Percentiles rank a stretch among this genome's conserved stretches.
Conservation (phyloP, 805 yeast genomes). For the Teunomyces pallodes region DNA sequence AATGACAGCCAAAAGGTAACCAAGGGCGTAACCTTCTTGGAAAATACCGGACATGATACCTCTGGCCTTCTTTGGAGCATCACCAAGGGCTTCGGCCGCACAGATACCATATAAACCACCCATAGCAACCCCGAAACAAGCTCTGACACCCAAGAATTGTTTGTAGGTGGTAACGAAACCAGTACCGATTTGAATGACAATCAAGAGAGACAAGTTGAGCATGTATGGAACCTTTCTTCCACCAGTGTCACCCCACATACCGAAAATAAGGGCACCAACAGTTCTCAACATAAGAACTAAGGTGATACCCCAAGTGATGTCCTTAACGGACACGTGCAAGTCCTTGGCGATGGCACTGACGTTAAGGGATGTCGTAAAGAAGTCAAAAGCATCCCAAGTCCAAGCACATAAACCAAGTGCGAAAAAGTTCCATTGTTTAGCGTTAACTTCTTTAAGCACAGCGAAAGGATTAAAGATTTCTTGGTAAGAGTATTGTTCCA, state of each 20-base stretch:
- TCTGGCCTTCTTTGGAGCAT: slow-evolving; percentile 55
- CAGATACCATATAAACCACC: slow-evolving; percentile 70
- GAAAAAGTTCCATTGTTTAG: slow-evolving; percentile 58
- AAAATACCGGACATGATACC: slow-evolving; percentile 65
- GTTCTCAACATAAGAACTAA: slow-evolving; percentile 67
- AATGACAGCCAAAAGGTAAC: slow-evolving; percentile 62
- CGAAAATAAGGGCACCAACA: slow-evolving; percentile 63
- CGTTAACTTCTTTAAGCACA: slow-evolving; percentile 46
- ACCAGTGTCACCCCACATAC: slow-evolving; percentile 55
- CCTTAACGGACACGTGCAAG: slow-evolving; percentile 45
- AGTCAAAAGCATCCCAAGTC: slow-evolving; percentile 69
- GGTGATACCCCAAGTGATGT: slow-evolving; percentile 69
- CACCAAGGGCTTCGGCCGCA: slow-evolving; percentile 65
- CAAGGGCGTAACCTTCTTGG: slow-evolving; percentile 80
- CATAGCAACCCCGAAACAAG: slow-evolving; percentile 65
- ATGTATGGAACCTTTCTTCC: slow-evolving; percentile 63
- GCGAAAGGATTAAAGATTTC: slow-evolving; percentile 63
- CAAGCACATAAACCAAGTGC: slow-evolving; percentile 54
- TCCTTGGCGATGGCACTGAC: slow-evolving; percentile 45
- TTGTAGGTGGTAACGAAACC: slow-evolving; percentile 56
- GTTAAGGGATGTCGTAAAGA: slow-evolving; percentile 55
- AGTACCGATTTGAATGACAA: slow-evolving; percentile 58
- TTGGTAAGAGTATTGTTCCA: slow-evolving; percentile 30
- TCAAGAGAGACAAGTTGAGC: slow-evolving; percentile 43
- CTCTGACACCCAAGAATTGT: slow-evolving; percentile 62